phyloP scores from a whole-genome alignment of 2,329 filamentous ascomycete genomes.

The Apiospora kogelbergensis region DNA sequence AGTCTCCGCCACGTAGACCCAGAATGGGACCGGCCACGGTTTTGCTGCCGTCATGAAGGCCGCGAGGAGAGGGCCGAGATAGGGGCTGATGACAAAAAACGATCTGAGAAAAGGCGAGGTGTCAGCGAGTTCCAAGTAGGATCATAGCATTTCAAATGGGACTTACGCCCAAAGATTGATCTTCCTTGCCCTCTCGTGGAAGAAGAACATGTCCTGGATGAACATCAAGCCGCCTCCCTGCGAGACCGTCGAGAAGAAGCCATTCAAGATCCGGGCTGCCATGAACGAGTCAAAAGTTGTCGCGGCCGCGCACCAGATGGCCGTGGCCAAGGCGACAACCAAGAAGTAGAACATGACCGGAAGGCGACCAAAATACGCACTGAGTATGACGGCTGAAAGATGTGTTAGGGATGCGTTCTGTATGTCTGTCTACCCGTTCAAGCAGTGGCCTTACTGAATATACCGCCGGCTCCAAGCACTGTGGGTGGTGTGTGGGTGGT shows the following conservation, averaged over 20 bases:
- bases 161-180: slow-evolving; percentile 47
- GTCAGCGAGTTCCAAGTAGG: not conserved
- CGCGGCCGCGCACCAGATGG: slow-evolving; percentile 44
- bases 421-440: not conserved
- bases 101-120: slow-evolving; percentile 20
- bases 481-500: not conserved
- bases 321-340: slow-evolving; percentile 36
- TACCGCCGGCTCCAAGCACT: slow-evolving; percentile 44
- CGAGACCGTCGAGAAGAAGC: slow-evolving; percentile 46
- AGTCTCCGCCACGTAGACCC: slow-evolving; percentile 44
- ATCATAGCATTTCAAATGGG: slow-evolving; percentile 7
- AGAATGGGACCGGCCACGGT: slow-evolving; percentile 47
- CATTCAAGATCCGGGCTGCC: slow-evolving; percentile 47
- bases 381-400: slow-evolving; percentile 24
- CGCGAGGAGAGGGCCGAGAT: slow-evolving; percentile 43
- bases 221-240: slow-evolving; percentile 49
- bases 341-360: slow-evolving; percentile 45
- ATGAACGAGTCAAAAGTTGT: slow-evolving; percentile 46
- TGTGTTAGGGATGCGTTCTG: not conserved
- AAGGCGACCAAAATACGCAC: slow-evolving; percentile 43
- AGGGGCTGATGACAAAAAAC: slow-evolving; percentile 42
- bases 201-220: slow-evolving; percentile 57
- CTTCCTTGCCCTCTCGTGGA: slow-evolving; percentile 54
- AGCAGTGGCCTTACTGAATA: not conserved
- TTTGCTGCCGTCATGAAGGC: slow-evolving; percentile 49